Base-by-base conservation (phyloP, 129 eudicot species). In the Kitagawia praeruptora region DNA sequence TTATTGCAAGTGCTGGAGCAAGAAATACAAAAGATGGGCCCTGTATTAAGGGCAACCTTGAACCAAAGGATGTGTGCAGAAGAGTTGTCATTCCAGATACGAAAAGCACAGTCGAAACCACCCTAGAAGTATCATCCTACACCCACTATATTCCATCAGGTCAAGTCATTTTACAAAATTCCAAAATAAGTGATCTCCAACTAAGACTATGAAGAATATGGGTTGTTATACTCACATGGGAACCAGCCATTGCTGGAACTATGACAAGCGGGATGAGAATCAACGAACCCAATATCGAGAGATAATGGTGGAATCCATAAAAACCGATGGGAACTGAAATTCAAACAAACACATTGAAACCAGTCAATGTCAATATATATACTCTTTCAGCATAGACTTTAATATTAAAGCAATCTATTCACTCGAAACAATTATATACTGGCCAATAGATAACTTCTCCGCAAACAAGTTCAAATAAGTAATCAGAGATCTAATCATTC, bases 181-280 rank as follows among this genome's bases (percentile, higher is more conserved):
- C 6, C 67, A 66, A 39, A 48, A 66, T 5, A 46, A 70, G 45
- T 37, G 23, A 72, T 27, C 38, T 80, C 61, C 25, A 21, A 11
- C 16, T 34, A 31, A 41, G 76, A 61, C 8, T 12, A 63, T 72
- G 11, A 14, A 61, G 47, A 70, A 74, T 3, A 80, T 16, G 25
- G 75, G 75, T 46, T 53, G 54, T 67, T 81, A 80, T 64, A 77
- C 98, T 95, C 87, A 95, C 98, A 86, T 88, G 81, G 79, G 86
- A 84, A 74, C 98, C 98, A 78, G 97, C 98, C 98, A 95, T 95
- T 73, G 95, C 97, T 47, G 98, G 97, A 82, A 95, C 97, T 66
- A 95, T 90, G 53, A 95, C 97, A 38, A 95, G 97, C 41, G 98
- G 98, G 74, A 95, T 86, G 15, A 95, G 85, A 69, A 95, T 86